These are phyloP conservation scores for Scedosporium minutisporum DNA, from an alignment of 2,329 filamentous ascomycete genomes.

Conservation along the genomic window DNA sequence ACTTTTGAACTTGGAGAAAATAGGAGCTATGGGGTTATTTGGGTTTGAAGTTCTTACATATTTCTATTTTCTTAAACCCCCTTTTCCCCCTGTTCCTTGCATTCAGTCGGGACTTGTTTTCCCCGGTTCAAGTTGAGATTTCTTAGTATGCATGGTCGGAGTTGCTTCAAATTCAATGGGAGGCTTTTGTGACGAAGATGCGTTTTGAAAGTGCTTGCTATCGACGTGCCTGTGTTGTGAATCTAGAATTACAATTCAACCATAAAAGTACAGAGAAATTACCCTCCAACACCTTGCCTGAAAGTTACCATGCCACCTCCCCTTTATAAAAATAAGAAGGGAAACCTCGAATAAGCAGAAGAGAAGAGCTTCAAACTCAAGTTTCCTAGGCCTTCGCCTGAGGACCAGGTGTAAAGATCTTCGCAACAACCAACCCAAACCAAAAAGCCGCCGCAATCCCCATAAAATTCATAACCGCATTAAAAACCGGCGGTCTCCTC, in stretches of 20 bases:
- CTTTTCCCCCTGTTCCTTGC: neutral
- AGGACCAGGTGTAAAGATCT: neutral
- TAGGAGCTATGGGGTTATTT: neutral
- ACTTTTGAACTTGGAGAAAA: neutral
- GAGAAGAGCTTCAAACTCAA: neutral
- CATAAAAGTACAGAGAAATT: neutral
- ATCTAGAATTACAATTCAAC: neutral
- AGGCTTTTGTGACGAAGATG: neutral
- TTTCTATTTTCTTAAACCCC: too few relatives aligned
- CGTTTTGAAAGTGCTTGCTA: neutral
- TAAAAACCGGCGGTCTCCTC: constrained; percentile 16
- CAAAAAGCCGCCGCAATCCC: constrained; percentile 19
- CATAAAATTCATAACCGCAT: constrained; percentile 19
- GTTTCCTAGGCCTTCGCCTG: neutral
- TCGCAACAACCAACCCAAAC: constrained; percentile 15
- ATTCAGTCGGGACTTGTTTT: neutral
- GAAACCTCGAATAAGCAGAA: neutral
- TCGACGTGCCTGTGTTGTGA: neutral
- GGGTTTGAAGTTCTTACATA: too few relatives aligned
- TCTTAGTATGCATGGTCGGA: too few relatives aligned
- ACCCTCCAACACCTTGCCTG: neutral
- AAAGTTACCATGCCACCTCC: neutral
- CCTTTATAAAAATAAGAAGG: neutral
- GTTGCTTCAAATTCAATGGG: neutral
- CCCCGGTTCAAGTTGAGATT: neutral